Conservation (phyloP, 208 protist species). For the Crithidia bombi region DNA sequence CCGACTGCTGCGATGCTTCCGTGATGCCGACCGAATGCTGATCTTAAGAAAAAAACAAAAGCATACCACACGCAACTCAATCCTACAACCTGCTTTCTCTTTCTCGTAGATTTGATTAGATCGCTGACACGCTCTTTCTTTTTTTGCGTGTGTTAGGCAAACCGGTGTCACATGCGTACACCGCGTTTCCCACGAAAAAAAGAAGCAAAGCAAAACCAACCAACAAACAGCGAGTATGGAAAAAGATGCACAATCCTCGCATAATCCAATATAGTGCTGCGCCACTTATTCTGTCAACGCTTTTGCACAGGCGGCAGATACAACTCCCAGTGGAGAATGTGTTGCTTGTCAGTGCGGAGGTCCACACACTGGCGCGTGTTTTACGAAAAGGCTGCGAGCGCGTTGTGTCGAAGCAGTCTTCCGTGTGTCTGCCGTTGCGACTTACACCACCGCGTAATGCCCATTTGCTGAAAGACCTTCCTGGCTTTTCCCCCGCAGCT, state of each 20-base stretch:
- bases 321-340: constrained; percentile 15
- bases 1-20: too few relatives aligned
- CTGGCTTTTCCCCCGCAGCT: constrained; percentile 10
- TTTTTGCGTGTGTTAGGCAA: too few relatives aligned
- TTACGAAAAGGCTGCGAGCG: neutral
- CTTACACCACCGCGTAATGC: neutral
- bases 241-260: constrained; percentile 6
- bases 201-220: too few relatives aligned
- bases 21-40: too few relatives aligned
- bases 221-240: too few relatives aligned
- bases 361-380: constrained; percentile 2
- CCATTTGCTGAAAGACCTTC: constrained; percentile 20
- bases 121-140: too few relatives aligned
- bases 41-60: too few relatives aligned
- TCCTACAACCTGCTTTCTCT: too few relatives aligned
- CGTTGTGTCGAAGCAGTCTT: neutral
- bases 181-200: too few relatives aligned
- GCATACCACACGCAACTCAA: too few relatives aligned
- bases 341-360: constrained; percentile 16
- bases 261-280: neutral
- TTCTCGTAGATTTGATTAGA: too few relatives aligned
- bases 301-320: constrained; percentile 20
- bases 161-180: too few relatives aligned
- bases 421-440: neutral
- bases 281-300: constrained; percentile 20